A percentile compares a stretch with the other conserved stretches of the same genome.
Conservation (phyloP, 192 early-diverging fungal genomes). For the Coemansia sp. region DNA sequence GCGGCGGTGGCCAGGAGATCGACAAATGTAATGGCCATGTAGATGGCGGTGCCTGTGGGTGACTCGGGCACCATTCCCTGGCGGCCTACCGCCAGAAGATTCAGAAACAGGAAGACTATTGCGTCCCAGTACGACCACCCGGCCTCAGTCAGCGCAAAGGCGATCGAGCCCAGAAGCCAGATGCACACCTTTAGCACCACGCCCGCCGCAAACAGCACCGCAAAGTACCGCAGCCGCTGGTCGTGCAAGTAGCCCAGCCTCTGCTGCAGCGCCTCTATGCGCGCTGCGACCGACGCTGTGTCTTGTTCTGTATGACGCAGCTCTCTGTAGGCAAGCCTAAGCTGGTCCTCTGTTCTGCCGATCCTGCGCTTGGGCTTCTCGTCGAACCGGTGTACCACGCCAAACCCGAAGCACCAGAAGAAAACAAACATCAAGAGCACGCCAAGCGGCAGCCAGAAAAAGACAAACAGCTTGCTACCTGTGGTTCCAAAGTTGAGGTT, state of each 20-base stretch:
- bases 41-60: constrained; percentile 40
- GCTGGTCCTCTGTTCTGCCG: constrained; percentile 27
- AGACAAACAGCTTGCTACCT: constrained; percentile 51
- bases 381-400: constrained; percentile 51
- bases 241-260: constrained; percentile 18
- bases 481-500: constrained; percentile 29
- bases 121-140: constrained; percentile 57
- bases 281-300: constrained; percentile 5
- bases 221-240: constrained; percentile 42
- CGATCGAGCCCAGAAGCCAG: constrained; percentile 45
- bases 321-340: constrained; percentile 35
- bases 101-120: constrained; percentile 52
- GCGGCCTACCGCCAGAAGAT: constrained; percentile 49
- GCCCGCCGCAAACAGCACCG: constrained; percentile 28
- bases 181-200: constrained; percentile 47
- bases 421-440: constrained; percentile 53
- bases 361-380: constrained; percentile 49
- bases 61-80: constrained; percentile 46
- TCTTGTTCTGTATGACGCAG: constrained; percentile 27
- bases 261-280: constrained; percentile 28
- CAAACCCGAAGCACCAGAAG: constrained; percentile 48
- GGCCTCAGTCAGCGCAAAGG: constrained; percentile 44
- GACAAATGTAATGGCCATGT: constrained; percentile 43
- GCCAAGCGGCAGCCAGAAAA: constrained; percentile 58
- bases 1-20: constrained; percentile 51